A percentile compares a stretch with the other conserved stretches of the same genome.
phyloP scores from a whole-genome alignment of 208 protist species.

The Trypanosoma conorhini region DNA sequence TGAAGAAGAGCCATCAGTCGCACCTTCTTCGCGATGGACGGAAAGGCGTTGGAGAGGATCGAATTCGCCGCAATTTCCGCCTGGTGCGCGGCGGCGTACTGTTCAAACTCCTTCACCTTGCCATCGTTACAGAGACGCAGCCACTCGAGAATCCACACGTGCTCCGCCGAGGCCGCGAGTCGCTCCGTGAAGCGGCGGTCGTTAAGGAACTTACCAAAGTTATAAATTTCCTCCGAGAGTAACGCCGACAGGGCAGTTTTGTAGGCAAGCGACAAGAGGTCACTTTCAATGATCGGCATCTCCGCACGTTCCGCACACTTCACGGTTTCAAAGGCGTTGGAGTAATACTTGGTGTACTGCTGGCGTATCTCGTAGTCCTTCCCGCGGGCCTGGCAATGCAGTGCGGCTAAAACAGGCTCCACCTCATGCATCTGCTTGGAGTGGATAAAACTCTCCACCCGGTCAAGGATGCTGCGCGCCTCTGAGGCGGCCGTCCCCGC shows the following conservation, averaged over 20 bases:
- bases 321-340: slow-evolving; percentile 82
- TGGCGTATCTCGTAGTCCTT: slow-evolving; percentile 84
- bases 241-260: slow-evolving; percentile 77
- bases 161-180: slow-evolving; percentile 21
- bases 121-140: slow-evolving; percentile 81
- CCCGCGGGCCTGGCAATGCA: slow-evolving; percentile 75
- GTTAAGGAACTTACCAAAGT: slow-evolving; percentile 89
- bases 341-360: slow-evolving; percentile 83
- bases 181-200: slow-evolving; percentile 36
- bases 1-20: slow-evolving; percentile 95
- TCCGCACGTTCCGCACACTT: slow-evolving; percentile 76
- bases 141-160: slow-evolving; percentile 75
- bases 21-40: slow-evolving; percentile 69
- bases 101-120: slow-evolving; percentile 69
- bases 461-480: slow-evolving; percentile 75
- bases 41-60: slow-evolving; percentile 32
- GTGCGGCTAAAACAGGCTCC: slow-evolving; percentile 73
- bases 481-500: slow-evolving; percentile 51
- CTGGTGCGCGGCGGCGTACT: slow-evolving; percentile 47
- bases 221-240: slow-evolving; percentile 84
- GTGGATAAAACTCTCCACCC: slow-evolving; percentile 63
- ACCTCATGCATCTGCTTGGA: slow-evolving; percentile 85
- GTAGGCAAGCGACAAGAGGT: slow-evolving; percentile 65
- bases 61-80: slow-evolving; percentile 34
- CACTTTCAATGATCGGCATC: slow-evolving; percentile 60